A percentile compares a stretch with the other conserved stretches of the same genome.
phyloP scores from a whole-genome alignment of 2,329 filamentous ascomycete species.

The Clarireedia monteithiana region DNA sequence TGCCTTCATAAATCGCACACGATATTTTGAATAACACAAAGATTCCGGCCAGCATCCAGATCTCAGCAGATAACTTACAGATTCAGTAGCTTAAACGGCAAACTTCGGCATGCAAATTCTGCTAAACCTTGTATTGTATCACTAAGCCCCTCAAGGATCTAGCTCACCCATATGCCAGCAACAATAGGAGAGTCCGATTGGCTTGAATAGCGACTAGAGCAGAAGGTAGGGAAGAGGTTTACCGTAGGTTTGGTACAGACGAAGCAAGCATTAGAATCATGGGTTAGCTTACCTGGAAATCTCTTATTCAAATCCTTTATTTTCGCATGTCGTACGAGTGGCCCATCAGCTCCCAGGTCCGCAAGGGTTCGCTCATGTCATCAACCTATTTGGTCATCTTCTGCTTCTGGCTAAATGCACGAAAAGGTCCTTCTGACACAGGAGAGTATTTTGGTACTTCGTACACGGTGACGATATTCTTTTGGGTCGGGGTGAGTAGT shows the following conservation, averaged over 20 bases:
- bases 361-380: neutral
- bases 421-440: neutral
- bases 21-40: neutral
- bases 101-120: neutral
- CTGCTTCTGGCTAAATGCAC: neutral
- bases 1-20: too few relatives aligned
- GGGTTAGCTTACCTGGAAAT: neutral
- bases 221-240: slow-evolving; percentile 2
- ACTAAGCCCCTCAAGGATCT: neutral
- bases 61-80: neutral
- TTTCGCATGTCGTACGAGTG: neutral
- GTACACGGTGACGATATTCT: neutral
- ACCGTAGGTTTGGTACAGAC: slow-evolving; percentile 9
- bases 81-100: neutral
- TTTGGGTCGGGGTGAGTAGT: neutral
- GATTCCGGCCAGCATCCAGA: neutral
- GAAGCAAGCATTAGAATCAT: slow-evolving; percentile 6
- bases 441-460: neutral
- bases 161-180: neutral
- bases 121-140: neutral
- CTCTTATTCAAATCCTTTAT: neutral
- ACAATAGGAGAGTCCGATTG: slow-evolving; percentile 5
- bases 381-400: neutral
- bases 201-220: neutral
- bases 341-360: neutral